phyloP scores from a whole-genome alignment of 371 early-diverging fungal genomes.

The Mortierella sp. region DNA sequence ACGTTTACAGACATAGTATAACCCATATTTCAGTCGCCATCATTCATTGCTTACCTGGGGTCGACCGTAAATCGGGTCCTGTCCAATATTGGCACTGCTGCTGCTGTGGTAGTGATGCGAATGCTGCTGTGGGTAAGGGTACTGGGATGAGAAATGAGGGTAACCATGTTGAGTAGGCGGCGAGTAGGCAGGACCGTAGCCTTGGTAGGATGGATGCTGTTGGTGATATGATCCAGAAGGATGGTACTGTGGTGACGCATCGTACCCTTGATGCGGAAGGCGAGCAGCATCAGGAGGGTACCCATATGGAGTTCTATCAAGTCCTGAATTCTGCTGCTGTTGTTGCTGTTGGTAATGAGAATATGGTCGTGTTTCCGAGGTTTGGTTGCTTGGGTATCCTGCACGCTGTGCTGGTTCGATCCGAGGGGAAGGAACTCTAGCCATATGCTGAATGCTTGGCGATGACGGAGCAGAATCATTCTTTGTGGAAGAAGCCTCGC shows the following conservation, averaged over 20 bases:
- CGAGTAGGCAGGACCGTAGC: slow-evolving; percentile 7
- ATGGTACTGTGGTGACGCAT: slow-evolving; percentile 22
- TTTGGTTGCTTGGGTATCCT: background rate
- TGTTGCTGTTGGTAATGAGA: slow-evolving; percentile 10
- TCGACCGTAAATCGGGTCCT: slow-evolving; percentile 23
- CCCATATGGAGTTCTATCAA: slow-evolving; percentile 3
- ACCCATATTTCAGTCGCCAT: background rate
- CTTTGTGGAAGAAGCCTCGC: slow-evolving; percentile 18
- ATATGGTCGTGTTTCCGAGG: slow-evolving; percentile 1
- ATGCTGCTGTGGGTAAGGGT: slow-evolving; percentile 8
- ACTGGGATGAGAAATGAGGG: slow-evolving; percentile 15
- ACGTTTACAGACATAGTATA: no score
- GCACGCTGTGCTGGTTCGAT: slow-evolving; percentile 20
- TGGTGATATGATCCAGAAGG: slow-evolving; percentile 19
- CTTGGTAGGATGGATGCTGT: slow-evolving; percentile 11
- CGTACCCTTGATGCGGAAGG: slow-evolving; percentile 16
- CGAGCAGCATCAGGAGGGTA: slow-evolving; percentile 11
- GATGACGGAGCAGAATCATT: slow-evolving; percentile 29
- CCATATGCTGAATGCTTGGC: slow-evolving; percentile 14
- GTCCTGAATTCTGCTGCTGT: background rate
- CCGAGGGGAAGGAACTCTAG: slow-evolving; percentile 27
- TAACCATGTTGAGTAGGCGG: slow-evolving; percentile 22
- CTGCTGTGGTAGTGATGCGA: slow-evolving; percentile 40
- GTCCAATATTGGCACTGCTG: slow-evolving; percentile 38
- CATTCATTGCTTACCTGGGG: slow-evolving; percentile 31